These are phyloP conservation scores for Calamus simplicifolius DNA, from an alignment of 176 grass and related monocot species.

Conservation along the genomic window DNA sequence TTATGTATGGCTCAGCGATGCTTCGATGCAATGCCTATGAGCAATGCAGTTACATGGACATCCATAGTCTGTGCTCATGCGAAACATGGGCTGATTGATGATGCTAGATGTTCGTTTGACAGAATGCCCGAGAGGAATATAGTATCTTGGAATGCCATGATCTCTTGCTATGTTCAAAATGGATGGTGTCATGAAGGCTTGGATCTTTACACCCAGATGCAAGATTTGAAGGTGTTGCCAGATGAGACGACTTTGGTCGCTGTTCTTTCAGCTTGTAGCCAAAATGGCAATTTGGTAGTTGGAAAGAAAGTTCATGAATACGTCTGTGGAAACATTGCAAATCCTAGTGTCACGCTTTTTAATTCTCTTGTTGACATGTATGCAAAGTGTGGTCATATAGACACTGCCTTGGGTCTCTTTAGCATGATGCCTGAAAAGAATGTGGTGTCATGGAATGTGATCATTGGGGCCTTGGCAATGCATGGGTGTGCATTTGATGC, in stretches of 20 bases:
- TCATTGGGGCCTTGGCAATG: neutral
- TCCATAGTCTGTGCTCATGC: slow-evolving; percentile 4
- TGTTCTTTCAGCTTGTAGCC: slow-evolving; percentile 4
- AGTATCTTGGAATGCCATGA: slow-evolving; percentile 5
- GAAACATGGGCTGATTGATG: slow-evolving; percentile 1
- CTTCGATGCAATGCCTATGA: neutral
- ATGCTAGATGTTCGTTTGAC: neutral
- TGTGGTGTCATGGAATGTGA: slow-evolving; percentile 3
- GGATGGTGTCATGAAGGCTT: neutral
- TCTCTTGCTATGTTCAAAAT: slow-evolving; percentile 2
- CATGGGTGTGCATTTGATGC: slow-evolving; percentile 6
- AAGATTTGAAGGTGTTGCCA: neutral
- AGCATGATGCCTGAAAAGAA: neutral
- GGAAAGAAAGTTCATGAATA: neutral
- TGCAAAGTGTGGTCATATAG: slow-evolving; percentile 1
- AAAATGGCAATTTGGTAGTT: neutral
- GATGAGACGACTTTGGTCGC: slow-evolving; percentile 3
- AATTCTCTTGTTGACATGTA: slow-evolving; percentile 10
- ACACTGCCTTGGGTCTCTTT: neutral
- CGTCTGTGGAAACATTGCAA: neutral
- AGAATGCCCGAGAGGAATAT: slow-evolving; percentile 1
- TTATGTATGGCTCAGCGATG: neutral
- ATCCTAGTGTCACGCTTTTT: neutral
- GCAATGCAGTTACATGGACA: slow-evolving; percentile 2
- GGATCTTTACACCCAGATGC: neutral